Percentiles rank a stretch among this genome's conserved stretches.
phyloP scores from a whole-genome alignment of 2,329 filamentous ascomycete genomes.

The Endocalyx cinctus region DNA sequence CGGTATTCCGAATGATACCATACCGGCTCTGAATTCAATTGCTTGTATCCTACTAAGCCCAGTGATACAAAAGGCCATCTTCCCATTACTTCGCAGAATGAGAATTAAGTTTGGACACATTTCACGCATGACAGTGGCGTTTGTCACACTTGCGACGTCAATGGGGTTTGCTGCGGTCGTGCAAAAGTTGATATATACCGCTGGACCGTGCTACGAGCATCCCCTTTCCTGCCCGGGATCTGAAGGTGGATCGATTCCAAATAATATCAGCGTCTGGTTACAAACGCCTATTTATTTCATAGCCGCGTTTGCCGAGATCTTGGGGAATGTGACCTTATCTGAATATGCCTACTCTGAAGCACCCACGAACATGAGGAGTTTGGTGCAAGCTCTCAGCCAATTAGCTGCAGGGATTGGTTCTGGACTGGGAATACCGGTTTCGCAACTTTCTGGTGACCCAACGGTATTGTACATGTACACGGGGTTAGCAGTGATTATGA shows the following conservation, averaged over 20 bases:
- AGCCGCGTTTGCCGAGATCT: conserved; percentile 36
- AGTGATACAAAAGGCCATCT: conserved; percentile 38
- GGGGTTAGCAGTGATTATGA: conserved; percentile 6
- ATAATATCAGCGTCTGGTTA: conserved; percentile 38
- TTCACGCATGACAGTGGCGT: conserved; percentile 37
- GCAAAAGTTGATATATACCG: conserved; percentile 44
- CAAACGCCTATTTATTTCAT: conserved; percentile 39
- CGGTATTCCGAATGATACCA: conserved; percentile 45
- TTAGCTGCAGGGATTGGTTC: conserved; percentile 6
- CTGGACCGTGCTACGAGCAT: conserved; percentile 37
- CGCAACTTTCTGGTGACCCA: conserved; percentile 7
- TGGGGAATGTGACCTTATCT: conserved; percentile 34
- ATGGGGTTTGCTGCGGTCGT: conserved; percentile 49
- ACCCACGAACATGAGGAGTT: conserved; percentile 33
- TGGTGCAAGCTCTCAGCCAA: conserved; percentile 24
- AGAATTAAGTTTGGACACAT: conserved; percentile 44
- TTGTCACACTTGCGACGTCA: conserved; percentile 35
- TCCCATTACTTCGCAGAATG: conserved; percentile 38
- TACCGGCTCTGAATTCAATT: conserved; percentile 31
- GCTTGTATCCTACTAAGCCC: conserved; percentile 44
- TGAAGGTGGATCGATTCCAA: conserved; percentile 23
- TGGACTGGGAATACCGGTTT: conserved; percentile 6
- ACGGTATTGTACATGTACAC: conserved; percentile 10
- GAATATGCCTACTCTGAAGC: conserved; percentile 40
- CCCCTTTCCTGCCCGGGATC: conserved; percentile 28